Base-by-base conservation (phyloP, 1,139 yeast species). In the Geotrichum klebahnii region DNA sequence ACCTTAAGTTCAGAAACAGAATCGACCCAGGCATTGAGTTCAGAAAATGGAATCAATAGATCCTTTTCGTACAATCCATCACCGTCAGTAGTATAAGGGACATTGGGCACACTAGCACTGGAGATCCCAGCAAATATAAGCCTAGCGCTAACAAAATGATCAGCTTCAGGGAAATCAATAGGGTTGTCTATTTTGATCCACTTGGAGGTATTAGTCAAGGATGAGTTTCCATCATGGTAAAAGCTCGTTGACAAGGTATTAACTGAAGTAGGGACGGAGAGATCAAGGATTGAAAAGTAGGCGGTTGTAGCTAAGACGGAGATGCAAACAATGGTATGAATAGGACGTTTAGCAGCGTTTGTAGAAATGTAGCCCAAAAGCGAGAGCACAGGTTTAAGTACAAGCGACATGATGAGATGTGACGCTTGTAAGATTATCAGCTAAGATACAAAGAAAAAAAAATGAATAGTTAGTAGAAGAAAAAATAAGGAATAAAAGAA, bases 341-440 rank as follows among this genome's bases (percentile, higher is more conserved):
- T 88, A 31, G 99, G 99, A 61, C 83, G 79, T 57, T 79, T 80
- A 19, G 96, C 95, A 45, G 92, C 81, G 38, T 77, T 67, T 57
- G 76, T 78, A 33, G 95, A 85, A 54, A 83, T 49, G 45, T 59
- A 59, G 1, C 43, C 47, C 36, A 52, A 19, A 14, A 52, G 40
- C 19, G 54, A 52, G 28, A 52, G 40, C 28, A 48, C 42, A 14
- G 54, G 54, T 34, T 46, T 39, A 17, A 52, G 34, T 12, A 43
- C 48, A 44, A 39, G 39, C 41, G 48, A 44, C 52, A 48, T 48
- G 32, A 20, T 38, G 39, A 19, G 6, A 26, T 26, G 29, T 34
- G 17, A 26, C 12, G 22, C 48, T 17, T 16, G 17, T 26, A 42
- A 17, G 14, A 39, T 8, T 39, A 22, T 20, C 19, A 14, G 16